Base-by-base conservation (phyloP, 768 basidiomycete species). In the Boletus rex-veris region DNA sequence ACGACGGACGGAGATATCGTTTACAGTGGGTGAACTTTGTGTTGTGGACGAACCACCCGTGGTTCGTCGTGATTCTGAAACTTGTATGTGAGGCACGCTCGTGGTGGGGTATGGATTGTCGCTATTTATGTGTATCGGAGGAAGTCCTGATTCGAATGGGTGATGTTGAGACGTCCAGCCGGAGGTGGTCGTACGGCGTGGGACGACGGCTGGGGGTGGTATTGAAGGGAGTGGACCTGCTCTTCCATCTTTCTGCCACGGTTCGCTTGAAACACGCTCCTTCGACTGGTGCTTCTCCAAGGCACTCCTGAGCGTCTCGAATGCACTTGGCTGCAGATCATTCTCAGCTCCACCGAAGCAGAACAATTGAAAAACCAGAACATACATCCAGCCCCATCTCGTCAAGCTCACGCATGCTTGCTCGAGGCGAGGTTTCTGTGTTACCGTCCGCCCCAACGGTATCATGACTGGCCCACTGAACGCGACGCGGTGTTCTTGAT, bases 341-440 rank as follows among this genome's bases (percentile, higher is more conserved):
- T 47, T 26, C 35, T 50, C 51, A 48, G 62, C 28, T 10, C 7
- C 12, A 21, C 16, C 1, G 18, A 18, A 41, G 36, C 5, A 2
- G 15, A 36, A 36, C 3, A 19, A 19, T 21, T 0, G 31, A 30
- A 19, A 26, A 15, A 40, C n/a, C 39, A 40, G 7, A 47, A 66
- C 82, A 35, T 61, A 85, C 84, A 59, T 84, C 75, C 30, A 77
- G 58, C 0, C 75, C 84, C 42, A 75, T 69, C 65, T 83, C 80
- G 60, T 85, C 84, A 28, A 85, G 69, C 24, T 71, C 75, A 48
- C 77, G 76, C n/a, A 66, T 57, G 19, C 57, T 60, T 31, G 33
- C 21, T 30, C 36, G 59, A 21, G 62, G 50, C 4, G 54, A 63
- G 18, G 38, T 7, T 2, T 45, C 50, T 19, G 40, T n/a, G 10